These are phyloP conservation scores for Tuber microsphaerosporum DNA, from an alignment of 495 filamentous ascomycete genomes.

Conservation along the genomic window DNA sequence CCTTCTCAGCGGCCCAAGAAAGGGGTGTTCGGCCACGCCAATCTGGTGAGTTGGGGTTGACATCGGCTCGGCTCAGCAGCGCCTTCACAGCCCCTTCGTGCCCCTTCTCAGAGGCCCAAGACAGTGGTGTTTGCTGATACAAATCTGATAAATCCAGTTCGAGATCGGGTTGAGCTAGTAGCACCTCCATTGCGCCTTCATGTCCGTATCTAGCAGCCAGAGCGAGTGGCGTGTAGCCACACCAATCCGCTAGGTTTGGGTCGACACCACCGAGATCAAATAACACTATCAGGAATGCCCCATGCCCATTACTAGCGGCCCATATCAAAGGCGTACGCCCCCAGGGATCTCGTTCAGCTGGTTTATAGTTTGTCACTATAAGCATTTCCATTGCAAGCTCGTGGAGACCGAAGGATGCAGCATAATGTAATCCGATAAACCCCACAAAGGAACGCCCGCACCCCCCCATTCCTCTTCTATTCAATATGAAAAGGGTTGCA, in stretches of 20 bases:
- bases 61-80: conserved; percentile 9
- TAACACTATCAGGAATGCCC: conserved; percentile 33
- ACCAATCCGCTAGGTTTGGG: conserved; percentile 27
- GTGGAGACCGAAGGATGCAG: background rate
- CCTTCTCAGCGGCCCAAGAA: too few species aligned
- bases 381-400: background rate
- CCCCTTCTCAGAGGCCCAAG: conserved; percentile 25
- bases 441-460: background rate
- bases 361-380: background rate
- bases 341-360: background rate
- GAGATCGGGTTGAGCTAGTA: conserved; percentile 24
- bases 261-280: conserved; percentile 17
- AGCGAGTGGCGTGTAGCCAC: conserved; percentile 37
- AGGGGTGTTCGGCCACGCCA: too few species aligned
- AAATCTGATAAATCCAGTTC: conserved; percentile 9
- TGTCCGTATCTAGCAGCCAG: conserved; percentile 28
- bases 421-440: background rate
- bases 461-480: background rate
- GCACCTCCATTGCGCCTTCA: conserved; percentile 26
- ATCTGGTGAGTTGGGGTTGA: conserved; percentile 11
- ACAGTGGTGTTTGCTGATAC: conserved; percentile 12
- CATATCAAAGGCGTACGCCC: conserved; percentile 43
- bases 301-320: conserved; percentile 44
- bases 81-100: conserved; percentile 17
- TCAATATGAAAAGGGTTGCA: background rate